Base-by-base conservation (phyloP, 2,329 filamentous ascomycete genomes). In the Chaetothyriales sp. region DNA sequence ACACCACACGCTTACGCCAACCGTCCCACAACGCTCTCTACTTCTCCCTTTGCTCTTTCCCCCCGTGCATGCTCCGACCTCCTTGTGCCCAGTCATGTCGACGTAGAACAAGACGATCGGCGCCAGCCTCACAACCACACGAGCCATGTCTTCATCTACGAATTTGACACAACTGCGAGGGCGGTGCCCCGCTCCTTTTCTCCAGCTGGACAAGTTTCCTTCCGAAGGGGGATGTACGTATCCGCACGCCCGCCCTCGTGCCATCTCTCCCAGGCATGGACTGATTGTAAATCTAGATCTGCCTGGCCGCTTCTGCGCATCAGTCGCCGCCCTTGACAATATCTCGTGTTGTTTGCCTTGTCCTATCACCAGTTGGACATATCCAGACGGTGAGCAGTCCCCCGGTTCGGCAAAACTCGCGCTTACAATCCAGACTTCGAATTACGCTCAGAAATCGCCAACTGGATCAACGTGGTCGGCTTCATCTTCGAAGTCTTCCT, bases 281-380 rank as follows among this genome's bases (percentile, higher is more conserved):
- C 29, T 56, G 53, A 70, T 71, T 57, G 73, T 18, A 28, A 20
- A 28, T 49, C 18, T 56, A 85, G 82, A 78, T 62, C 64, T 81
- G 43, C 70, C 72, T 19, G 81, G 81, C 52, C 76, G 83, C 54
- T 75, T 82, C 58, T 86, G 77, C 66, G 70, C 78, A 46, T 59
- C 77, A 8, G 57, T 66, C 7, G 51, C 62, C 4, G 58, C 77
- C 20, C 64, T 71, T 5, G 67, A 69, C 9, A 73, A 73, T 37
- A 60, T 81, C 4, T 73, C 73, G 37, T 98, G 92, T 67, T 98
- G 92, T 67, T 69, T 98, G 52, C 92, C 92, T 55, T 98, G 92
- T 67, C 92, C 92, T 29, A 75, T 86, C 63, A 85, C 85, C 9
- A 80, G 90, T 52, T 97, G 85, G 83, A 69, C 78, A 44, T 84